These are phyloP conservation scores for Colletotrichum eremochloae DNA, from an alignment of 2,329 filamentous ascomycete species.

Conservation along the genomic window DNA sequence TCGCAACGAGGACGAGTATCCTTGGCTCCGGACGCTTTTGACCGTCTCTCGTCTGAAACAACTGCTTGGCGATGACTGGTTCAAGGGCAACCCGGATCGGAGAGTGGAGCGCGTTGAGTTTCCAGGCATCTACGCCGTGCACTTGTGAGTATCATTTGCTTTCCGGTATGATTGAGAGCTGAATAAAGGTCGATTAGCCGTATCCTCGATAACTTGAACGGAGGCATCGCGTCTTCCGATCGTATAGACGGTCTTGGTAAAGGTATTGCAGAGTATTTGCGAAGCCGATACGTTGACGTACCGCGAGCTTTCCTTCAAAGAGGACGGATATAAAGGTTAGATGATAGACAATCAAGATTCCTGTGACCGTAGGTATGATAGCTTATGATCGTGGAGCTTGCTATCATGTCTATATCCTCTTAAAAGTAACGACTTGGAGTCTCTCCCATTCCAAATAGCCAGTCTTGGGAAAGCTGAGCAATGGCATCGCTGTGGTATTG, in stretches of 20 bases:
- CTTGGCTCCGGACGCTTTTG: slow-evolving; percentile 55
- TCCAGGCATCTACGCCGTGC: slow-evolving; percentile 35
- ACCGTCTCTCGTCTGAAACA: slow-evolving; percentile 45
- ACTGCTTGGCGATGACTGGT: slow-evolving; percentile 47
- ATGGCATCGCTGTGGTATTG: slow-evolving; percentile 46
- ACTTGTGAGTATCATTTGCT: slow-evolving; percentile 30
- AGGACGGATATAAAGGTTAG: slow-evolving; percentile 39
- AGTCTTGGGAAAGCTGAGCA: slow-evolving; percentile 45
- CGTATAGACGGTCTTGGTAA: slow-evolving; percentile 52
- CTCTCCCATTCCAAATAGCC: slow-evolving; percentile 43
- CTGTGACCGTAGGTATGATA: not conserved
- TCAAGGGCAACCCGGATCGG: slow-evolving; percentile 19
- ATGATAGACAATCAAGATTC: slow-evolving; percentile 18
- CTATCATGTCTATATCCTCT: accelerated
- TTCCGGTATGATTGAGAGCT: not conserved
- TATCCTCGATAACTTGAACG: slow-evolving; percentile 39
- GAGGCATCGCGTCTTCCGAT: slow-evolving; percentile 40
- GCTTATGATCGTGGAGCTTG: slow-evolving; percentile 38
- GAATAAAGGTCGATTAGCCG: slow-evolving; percentile 15
- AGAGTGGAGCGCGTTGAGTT: slow-evolving; percentile 35
- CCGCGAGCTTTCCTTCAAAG: slow-evolving; percentile 52
- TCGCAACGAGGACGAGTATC: slow-evolving; percentile 54
- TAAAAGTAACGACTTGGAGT: slow-evolving; percentile 24
- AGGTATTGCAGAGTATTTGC: slow-evolving; percentile 53
- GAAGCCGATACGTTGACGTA: slow-evolving; percentile 53